Conservation (phyloP, 2,329 filamentous ascomycete species). For the Sporothrix euskadiensis region DNA sequence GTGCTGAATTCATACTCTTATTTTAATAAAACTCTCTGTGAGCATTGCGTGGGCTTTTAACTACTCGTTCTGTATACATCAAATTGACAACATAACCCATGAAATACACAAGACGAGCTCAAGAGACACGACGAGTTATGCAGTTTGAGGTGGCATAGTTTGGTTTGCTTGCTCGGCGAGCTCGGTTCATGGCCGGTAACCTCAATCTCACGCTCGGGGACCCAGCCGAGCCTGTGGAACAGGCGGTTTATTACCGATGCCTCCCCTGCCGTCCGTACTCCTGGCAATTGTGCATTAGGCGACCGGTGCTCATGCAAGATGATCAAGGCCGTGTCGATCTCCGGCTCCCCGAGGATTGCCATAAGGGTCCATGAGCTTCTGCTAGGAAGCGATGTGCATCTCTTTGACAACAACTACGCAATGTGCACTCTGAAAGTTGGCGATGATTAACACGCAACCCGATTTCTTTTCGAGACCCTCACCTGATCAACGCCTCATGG, state of each 20-base stretch:
- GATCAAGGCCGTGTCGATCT: neutral
- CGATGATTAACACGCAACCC: neutral
- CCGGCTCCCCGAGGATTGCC: neutral
- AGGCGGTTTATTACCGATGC: neutral
- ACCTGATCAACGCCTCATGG: conserved; percentile 15
- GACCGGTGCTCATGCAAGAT: conserved; percentile 3
- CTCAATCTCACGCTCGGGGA: neutral
- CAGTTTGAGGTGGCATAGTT: neutral
- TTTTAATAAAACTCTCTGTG: neutral
- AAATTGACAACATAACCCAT: neutral
- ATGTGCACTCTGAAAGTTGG: neutral
- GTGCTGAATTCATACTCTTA: neutral
- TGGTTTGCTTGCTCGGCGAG: neutral
- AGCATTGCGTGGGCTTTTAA: neutral
- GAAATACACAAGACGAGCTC: neutral
- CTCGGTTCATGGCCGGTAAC: neutral
- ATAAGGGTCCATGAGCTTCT: neutral
- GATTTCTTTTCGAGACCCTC: conserved; percentile 3
- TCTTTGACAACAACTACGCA: neutral
- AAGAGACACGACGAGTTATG: neutral
- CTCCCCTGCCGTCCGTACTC: neutral
- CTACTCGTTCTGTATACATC: neutral
- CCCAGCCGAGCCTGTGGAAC: neutral
- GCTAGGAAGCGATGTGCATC: neutral
- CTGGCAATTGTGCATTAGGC: neutral